Evolutionary conservation across 306 rosid genomes (phyloP).

Genomic region (Benincasa hispida): DNA sequence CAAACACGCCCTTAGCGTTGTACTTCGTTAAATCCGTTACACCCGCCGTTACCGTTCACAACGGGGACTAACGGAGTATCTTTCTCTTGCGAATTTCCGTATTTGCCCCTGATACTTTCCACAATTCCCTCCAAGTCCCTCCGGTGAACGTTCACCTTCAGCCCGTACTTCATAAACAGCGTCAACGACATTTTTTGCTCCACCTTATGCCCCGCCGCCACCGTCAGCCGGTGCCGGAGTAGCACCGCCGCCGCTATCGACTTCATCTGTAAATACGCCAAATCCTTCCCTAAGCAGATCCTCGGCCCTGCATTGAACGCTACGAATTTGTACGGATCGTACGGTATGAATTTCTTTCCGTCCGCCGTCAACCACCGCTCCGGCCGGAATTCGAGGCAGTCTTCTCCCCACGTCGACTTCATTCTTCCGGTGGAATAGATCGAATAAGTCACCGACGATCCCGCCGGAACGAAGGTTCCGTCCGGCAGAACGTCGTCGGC

Average conservation of each 20-base stretch:
- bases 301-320: constrained; percentile 98
- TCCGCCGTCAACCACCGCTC: constrained; percentile 74
- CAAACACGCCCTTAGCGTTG: background rate
- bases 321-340: constrained; percentile 64
- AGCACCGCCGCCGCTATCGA: constrained; percentile 67
- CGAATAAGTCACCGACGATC: constrained; percentile 72
- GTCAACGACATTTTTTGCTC: constrained; percentile 91
- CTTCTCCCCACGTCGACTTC: constrained; percentile 80
- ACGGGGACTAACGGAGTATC: background rate
- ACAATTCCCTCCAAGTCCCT: constrained; percentile 50
- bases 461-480: constrained; percentile 74
- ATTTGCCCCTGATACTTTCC: constrained; percentile 20
- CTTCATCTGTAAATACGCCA: constrained; percentile 87
- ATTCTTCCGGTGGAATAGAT: constrained; percentile 70
- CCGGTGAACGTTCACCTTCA: constrained; percentile 45
- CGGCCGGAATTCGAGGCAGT: constrained; percentile 62
- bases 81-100: background rate
- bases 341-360: constrained; percentile 41
- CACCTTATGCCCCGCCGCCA: constrained; percentile 56
- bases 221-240: constrained; percentile 54
- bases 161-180: constrained; percentile 84
- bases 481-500: constrained; percentile 62
- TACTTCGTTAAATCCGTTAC: background rate
- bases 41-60: constrained; percentile 1
- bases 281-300: constrained; percentile 77